Base-by-base conservation (phyloP, 441 rosid species). In the Erysimum pusillum region DNA sequence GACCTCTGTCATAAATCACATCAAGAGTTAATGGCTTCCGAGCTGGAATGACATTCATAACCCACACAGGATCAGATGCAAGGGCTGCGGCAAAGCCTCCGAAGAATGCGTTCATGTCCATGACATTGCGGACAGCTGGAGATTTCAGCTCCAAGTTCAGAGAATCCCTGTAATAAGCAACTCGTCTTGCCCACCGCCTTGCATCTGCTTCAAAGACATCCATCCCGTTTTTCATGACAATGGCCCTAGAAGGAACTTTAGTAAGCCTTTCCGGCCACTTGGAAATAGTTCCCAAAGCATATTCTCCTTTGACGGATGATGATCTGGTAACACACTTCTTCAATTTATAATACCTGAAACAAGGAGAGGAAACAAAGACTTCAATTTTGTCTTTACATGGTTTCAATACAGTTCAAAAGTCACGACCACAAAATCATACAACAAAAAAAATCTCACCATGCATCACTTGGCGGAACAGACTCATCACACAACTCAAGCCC, bases 71-170 rank as follows among this genome's bases (percentile, higher is more conserved):
- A 72, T 93, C 97, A 74, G 92, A 84, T 56, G 71, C 57, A 60
- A 93, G 85, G 38, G 97, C 88, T 49, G 98, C 97, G 0, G 98
- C 96, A 85, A 96, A 93, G 73, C 99, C 95, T 56, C 99, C 99
- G 18, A 93, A 89, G 83, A 96, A 83, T 20, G 98, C 92, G 73
- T 90, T 93, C 99, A 96, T 91, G 75, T 96, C 99, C 97, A 96
- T 88, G 76, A 90, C 76, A 73, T 96, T 96, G 78, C 97, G 92
- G 41, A 91, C 75, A 69, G 95, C 85, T 53, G 87, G 85, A 85
- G 87, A 77, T 71, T 97, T 97, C 44, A 93, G 82, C 87, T 86
- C 74, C 89, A 93, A 69, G 56, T 85, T 80, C 81, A 96, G 80
- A 58, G 87, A 81, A 64, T 83, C 87, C 83, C 86, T 91, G 77